Percentiles rank a stretch among this genome's conserved stretches.
Conservation (phyloP, 1,284 basidiomycete genomes). For the Phellopilus nigrolimitatus region DNA sequence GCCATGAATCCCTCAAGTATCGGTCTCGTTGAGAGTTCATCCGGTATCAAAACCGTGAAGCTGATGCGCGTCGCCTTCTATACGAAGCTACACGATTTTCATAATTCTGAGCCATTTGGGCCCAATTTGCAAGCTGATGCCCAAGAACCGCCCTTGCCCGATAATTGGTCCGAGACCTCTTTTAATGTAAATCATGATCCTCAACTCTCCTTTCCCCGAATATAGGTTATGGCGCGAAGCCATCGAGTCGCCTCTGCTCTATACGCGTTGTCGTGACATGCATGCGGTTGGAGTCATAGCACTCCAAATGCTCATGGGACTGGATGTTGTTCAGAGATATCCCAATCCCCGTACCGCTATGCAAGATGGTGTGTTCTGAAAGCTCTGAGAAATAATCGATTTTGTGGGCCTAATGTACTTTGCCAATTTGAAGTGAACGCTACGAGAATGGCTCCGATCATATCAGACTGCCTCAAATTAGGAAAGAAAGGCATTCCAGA, state of each 20-base stretch:
- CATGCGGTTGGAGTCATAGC: conserved; percentile 70
- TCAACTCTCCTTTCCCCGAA: background rate
- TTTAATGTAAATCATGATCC: background rate
- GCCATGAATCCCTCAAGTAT: conserved; percentile 55
- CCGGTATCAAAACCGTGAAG: conserved; percentile 57
- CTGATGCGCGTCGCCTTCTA: conserved; percentile 60
- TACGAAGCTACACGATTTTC: conserved; percentile 61
- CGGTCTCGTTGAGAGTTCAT: conserved; percentile 47
- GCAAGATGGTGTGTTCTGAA: conserved; percentile 23
- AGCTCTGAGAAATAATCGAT: background rate
- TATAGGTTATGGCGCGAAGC: conserved; percentile 62
- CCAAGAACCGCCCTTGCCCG: conserved; percentile 46
- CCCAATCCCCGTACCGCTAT: conserved; percentile 33
- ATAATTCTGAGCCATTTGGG: conserved; percentile 69
- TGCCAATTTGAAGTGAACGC: conserved; percentile 2
- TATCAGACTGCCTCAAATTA: conserved; percentile 53
- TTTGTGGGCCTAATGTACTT: too few species aligned
- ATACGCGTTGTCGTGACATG: conserved; percentile 68
- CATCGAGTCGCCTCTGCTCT: conserved; percentile 62
- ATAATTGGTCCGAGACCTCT: conserved; percentile 47
- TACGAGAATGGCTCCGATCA: conserved; percentile 38
- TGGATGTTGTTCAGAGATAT: conserved; percentile 51
- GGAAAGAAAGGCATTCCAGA: conserved; percentile 35
- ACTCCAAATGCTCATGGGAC: conserved; percentile 71
- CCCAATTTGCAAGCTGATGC: conserved; percentile 31